Evolutionary conservation across 73 alveolate genomes (phyloP).

Genomic region (Symbiodinium pilosum): DNA sequence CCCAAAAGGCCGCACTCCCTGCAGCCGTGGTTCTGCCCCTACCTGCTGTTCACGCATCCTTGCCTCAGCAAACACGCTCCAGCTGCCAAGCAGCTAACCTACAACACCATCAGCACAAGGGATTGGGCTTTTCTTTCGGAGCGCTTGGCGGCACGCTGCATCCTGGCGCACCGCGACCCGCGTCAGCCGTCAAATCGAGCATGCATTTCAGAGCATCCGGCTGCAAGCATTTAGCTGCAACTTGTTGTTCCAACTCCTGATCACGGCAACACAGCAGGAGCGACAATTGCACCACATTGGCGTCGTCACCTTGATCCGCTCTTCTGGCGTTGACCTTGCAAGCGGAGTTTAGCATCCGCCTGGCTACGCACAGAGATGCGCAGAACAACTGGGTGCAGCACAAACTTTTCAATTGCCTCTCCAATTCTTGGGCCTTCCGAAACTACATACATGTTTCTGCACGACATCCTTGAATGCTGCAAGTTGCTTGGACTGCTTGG

Average conservation of each 20-base stretch:
- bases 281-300: background rate
- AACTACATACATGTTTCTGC: background rate
- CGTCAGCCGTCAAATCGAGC: no score
- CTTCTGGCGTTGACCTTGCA: background rate
- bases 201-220: background rate
- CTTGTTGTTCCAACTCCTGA: background rate
- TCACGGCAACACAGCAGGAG: background rate
- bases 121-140: background rate
- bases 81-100: background rate
- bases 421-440: background rate
- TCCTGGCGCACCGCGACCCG: background rate
- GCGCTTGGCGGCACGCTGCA: background rate
- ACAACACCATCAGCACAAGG: background rate
- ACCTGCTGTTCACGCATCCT: background rate
- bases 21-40: no score
- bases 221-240: background rate
- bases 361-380: no score
- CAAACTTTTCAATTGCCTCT: background rate
- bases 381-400: background rate
- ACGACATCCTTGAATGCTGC: no score
- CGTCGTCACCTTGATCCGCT: background rate
- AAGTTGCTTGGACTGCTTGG: no score
- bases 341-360: background rate
- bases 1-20: no score
- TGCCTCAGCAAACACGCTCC: background rate